Base-by-base conservation (phyloP, 2,329 filamentous ascomycete genomes). In the Diaporthe nobilis region DNA sequence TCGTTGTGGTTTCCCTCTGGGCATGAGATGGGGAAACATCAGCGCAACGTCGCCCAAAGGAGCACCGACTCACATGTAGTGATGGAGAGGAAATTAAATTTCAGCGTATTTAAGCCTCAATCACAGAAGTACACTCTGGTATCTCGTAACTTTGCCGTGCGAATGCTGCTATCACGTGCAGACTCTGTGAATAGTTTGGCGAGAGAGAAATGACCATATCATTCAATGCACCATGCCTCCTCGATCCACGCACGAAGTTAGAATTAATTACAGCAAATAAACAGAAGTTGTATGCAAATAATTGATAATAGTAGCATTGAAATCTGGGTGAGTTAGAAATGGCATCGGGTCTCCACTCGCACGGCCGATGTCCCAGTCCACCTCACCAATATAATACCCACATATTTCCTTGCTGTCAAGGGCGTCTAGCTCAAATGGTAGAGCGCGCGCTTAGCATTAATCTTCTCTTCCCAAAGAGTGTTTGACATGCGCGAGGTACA, bases 391-490 rank as follows among this genome's bases (percentile, higher is more conserved):
- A 67, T 67, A 2, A 17, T n/a, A 15, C 2, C 5, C 20, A 49
- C 25, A 8, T 12, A 1, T n/a, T 4, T 0, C 9, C 20, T 3
- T 1, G 1, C 5, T 10, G 15, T 6, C 44, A 67, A 37, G 63
- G 63, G 63, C 63, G 63, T 51, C 63, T 67, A 67, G 63, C 63
- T 67, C 63, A 67, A 67, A 67, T 67, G 63, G 63, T 67, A 67
- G 63, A 67, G 63, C 61, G 61, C 61, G 61, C 61, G 61, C 61
- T 65, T 65, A 65, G 61, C 61, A 65, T 34, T 5, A 31, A 20
- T 65, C 17, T 1, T 65, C 60, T 63, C 8, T 47, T 6, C 3
- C 25, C 22, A 20, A 44, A 7, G 31, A 17, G 34, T 8, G 34
- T 34, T 53, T 3, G 0, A 22, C 47, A 20, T 53, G 65, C 47